These are phyloP conservation scores for Rhizopogon sp. DNA, from an alignment of 768 basidiomycete genomes.

Conservation along the genomic window DNA sequence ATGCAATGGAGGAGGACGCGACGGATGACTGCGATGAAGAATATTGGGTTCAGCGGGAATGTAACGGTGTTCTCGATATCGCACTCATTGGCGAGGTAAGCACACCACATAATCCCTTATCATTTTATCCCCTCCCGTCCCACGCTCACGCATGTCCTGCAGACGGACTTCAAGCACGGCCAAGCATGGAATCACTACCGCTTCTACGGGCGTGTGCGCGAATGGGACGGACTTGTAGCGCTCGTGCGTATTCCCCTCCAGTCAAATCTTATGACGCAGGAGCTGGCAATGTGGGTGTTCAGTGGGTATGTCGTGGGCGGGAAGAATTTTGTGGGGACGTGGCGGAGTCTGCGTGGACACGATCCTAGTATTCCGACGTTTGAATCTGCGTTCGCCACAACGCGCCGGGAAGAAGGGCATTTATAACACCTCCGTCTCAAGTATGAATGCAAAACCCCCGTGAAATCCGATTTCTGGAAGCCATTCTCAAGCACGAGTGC, in stretches of 20 bases:
- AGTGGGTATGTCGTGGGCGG: slow-evolving; percentile 68
- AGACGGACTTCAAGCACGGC: slow-evolving; percentile 47
- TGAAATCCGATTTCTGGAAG: no score
- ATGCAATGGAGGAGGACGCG: slow-evolving; percentile 3
- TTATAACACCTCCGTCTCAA: no score
- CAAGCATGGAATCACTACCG: slow-evolving; percentile 43
- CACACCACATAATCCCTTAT: background rate
- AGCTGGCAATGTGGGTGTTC: slow-evolving; percentile 39
- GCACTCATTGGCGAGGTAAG: slow-evolving; percentile 56
- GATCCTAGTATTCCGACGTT: slow-evolving; percentile 43
- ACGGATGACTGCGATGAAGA: slow-evolving; percentile 11
- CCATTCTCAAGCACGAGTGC: no score
- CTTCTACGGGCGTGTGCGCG: slow-evolving; percentile 49
- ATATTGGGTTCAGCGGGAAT: slow-evolving; percentile 27
- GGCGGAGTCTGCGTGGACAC: slow-evolving; percentile 43
- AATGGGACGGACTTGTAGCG: slow-evolving; percentile 57
- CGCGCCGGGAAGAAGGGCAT: slow-evolving; percentile 30
- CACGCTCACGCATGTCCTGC: background rate
- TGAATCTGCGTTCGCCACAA: slow-evolving; percentile 64
- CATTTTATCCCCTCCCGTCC: background rate
- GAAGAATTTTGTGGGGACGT: slow-evolving; percentile 66
- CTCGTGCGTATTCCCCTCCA: slow-evolving; percentile 37
- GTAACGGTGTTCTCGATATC: slow-evolving; percentile 56
- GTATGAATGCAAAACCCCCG: no score
- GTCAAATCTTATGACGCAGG: background rate